Evolutionary conservation across 2,329 filamentous ascomycete genomes (phyloP).

Genomic region (Venturia carpophila): DNA sequence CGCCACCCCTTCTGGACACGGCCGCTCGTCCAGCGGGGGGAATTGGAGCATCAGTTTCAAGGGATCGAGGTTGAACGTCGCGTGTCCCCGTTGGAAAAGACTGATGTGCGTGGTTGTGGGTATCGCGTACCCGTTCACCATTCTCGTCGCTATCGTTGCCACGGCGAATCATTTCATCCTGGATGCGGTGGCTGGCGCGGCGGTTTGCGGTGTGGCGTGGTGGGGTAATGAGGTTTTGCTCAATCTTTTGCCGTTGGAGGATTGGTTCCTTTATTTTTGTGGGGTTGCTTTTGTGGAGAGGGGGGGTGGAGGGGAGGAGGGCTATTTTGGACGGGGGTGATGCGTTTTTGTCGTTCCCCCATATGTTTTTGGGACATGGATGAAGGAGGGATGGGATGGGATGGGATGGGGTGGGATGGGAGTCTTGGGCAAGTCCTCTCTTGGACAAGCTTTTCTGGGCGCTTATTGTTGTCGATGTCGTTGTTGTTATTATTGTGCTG

Average conservation of each 20-base stretch:
- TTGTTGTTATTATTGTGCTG: too few relatives aligned
- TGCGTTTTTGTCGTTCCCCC: too few relatives aligned
- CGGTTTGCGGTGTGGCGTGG: constrained; percentile 60
- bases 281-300: constrained; percentile 56
- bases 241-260: constrained; percentile 58
- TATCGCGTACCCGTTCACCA: constrained; percentile 55
- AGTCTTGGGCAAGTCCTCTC: too few relatives aligned
- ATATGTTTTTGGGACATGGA: too few relatives aligned
- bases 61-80: constrained; percentile 6
- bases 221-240: constrained; percentile 46
- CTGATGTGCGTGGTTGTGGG: constrained; percentile 43
- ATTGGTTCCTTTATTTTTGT: constrained; percentile 57
- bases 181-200: constrained; percentile 60
- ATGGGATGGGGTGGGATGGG: too few relatives aligned
- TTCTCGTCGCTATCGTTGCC: constrained; percentile 60
- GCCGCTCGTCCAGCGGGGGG: background rate
- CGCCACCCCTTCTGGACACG: background rate
- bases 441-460: too few relatives aligned
- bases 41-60: constrained; percentile 4
- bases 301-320: background rate
- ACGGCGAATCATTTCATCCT: constrained; percentile 68
- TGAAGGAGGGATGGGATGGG: too few relatives aligned
- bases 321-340: background rate
- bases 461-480: too few relatives aligned
- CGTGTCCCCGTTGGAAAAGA: background rate